Evolutionary conservation across 1,284 basidiomycete genomes (phyloP), one percentile per base, ranked within the genome.

Genomic region (Xerocomus nothofagi): DNA sequence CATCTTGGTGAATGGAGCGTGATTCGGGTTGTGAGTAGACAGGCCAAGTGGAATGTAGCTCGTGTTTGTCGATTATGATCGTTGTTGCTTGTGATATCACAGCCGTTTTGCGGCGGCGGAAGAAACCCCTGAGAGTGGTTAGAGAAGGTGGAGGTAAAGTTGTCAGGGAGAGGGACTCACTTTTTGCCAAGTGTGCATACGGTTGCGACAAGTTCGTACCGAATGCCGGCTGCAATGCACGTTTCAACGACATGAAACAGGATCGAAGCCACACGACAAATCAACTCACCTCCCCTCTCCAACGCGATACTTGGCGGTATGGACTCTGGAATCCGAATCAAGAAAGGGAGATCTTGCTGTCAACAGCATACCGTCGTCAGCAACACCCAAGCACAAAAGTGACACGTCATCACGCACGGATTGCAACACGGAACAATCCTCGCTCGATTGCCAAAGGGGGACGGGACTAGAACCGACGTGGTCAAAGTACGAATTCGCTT

Each of bases 1-100:
- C 84, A 7, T 89, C 83, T 50, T 82, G 76, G 1, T 74, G 65
- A 9, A 81, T 70, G n/a, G 80, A 75, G n/a, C 87, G 83, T 30
- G 77, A 79, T 62, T 94, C 90, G 6, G 81, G 81, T 59, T 88
- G 83, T 45, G 83, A 81, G 66, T 93, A 94, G 37, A 92, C 77
- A 0, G 91, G 91, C 92, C 92, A 95, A 3, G 88, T 86, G 3
- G 91, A 88, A 58, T 93, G 91, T 8, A 93, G 71, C 55, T 94
- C 92, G 62, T 94, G 90, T 68, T 94, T 94, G 73, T 90, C 87
- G 59, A 95, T 88, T 53, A 84, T 80, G 44, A 95, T 84, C 6
- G 76, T 71, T 34, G 88, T 79, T 26, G 78, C 74, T 12, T 81
- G 77, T 15, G 82, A 80, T 37, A 81, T 69, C 40, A 86, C 72